Percentiles rank a stretch among this genome's conserved stretches.
Evolutionary conservation across 768 basidiomycete species (phyloP).

Genomic region (Udeniomyces megalosporus): DNA sequence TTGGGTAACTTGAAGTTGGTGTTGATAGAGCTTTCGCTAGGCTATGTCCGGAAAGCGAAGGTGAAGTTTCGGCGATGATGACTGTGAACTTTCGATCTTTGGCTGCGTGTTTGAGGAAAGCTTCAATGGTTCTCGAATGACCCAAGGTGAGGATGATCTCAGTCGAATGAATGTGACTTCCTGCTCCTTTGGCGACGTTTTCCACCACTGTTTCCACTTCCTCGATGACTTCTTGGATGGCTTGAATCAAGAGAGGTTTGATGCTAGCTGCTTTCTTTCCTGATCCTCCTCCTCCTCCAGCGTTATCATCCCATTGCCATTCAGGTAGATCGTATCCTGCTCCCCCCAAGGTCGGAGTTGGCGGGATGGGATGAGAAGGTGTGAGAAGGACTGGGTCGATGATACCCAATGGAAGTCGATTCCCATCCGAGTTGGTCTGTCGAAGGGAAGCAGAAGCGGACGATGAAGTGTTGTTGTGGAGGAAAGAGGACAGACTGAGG

Average conservation of each 20-base stretch:
- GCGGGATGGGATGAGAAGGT: not conserved
- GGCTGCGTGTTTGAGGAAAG: slow-evolving; percentile 79
- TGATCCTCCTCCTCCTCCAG: not conserved
- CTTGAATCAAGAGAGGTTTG: slow-evolving; percentile 90
- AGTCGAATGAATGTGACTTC: slow-evolving; percentile 94
- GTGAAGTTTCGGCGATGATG: slow-evolving; percentile 88
- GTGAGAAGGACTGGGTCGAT: not conserved
- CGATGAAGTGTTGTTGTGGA: slow-evolving; percentile 35
- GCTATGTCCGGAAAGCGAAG: slow-evolving; percentile 35
- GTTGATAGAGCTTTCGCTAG: too few species aligned
- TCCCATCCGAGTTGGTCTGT: not conserved
- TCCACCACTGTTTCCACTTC: slow-evolving; percentile 93
- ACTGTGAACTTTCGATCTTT: slow-evolving; percentile 85
- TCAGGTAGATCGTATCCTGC: slow-evolving; percentile 13
- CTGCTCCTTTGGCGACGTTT: slow-evolving; percentile 81
- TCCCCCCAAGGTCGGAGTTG: not conserved
- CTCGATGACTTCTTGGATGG: slow-evolving; percentile 87
- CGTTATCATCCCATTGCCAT: slow-evolving; percentile 9
- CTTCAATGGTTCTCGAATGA: slow-evolving; percentile 83
- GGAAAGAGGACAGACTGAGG: slow-evolving; percentile 18
- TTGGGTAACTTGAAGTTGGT: slow-evolving; percentile 24
- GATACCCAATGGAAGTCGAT: not conserved
- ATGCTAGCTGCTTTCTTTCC: slow-evolving; percentile 29
- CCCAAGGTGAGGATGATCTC: slow-evolving; percentile 90
- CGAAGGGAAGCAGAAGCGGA: not conserved